Evolutionary conservation across 2,329 filamentous ascomycete species (phyloP).

Genomic region (Curvularia verruculosa): DNA sequence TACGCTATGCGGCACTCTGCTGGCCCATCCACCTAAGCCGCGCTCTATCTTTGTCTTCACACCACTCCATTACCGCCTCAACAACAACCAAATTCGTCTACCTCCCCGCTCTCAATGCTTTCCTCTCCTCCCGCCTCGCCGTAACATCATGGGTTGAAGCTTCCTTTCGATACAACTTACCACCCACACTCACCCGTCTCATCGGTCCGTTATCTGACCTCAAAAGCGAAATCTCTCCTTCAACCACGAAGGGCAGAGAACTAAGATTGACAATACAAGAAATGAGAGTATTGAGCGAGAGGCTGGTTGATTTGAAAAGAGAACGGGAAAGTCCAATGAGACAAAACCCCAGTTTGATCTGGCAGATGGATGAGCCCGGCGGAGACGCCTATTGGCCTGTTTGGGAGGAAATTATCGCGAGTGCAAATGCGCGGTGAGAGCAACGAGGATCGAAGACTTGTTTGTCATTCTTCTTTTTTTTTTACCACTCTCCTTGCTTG

Average conservation of each 20-base stretch:
- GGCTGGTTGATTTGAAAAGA: constrained; percentile 30
- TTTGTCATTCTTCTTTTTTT: no score
- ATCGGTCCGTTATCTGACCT: constrained; percentile 31
- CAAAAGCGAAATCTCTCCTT: constrained; percentile 29
- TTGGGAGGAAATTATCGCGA: constrained; percentile 16
- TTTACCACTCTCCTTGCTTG: neutral
- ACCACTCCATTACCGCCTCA: constrained; percentile 1
- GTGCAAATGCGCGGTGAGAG: neutral
- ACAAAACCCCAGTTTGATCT: constrained; percentile 38
- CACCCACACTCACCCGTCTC: constrained; percentile 39
- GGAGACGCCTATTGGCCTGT: constrained; percentile 23
- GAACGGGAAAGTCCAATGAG: constrained; percentile 28
- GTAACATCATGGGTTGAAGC: constrained; percentile 43
- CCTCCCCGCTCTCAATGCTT: constrained; percentile 32
- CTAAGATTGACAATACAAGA: constrained; percentile 32
- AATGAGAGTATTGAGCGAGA: constrained; percentile 32
- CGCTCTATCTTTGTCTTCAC: constrained; percentile 21
- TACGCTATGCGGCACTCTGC: constrained; percentile 40
- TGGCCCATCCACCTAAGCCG: constrained; percentile 43
- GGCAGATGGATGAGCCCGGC: constrained; percentile 26
- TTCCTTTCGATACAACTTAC: constrained; percentile 39
- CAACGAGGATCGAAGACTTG: neutral
- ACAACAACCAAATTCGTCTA: constrained; percentile 20
- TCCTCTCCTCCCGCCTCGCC: constrained; percentile 34
- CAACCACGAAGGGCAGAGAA: constrained; percentile 33